A percentile compares a stretch with the other conserved stretches of the same genome.
Conservation (phyloP, 2,329 filamentous ascomycete species). For the Thelonectria rubi region DNA sequence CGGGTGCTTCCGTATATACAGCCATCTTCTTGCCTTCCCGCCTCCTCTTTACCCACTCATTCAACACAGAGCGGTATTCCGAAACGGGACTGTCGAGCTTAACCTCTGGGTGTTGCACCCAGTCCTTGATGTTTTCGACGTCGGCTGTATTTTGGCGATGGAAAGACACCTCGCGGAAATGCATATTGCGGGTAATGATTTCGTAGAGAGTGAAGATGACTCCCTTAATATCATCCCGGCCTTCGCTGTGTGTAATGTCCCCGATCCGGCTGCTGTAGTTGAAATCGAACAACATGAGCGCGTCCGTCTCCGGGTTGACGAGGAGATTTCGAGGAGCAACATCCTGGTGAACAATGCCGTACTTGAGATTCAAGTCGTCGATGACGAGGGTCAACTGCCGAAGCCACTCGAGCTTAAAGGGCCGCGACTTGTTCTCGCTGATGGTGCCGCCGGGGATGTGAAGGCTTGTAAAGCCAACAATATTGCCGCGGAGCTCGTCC, state of each 20-base stretch:
- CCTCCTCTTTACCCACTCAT: neutral
- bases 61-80: neutral
- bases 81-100: neutral
- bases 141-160: neutral
- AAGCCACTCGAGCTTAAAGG: too few species aligned
- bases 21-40: neutral
- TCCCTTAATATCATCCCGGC: conserved; percentile 45
- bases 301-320: conserved; percentile 44
- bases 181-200: conserved; percentile 45
- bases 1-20: neutral
- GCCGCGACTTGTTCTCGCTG: neutral
- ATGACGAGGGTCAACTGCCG: too few species aligned
- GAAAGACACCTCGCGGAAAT: neutral
- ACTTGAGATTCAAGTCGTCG: conserved; percentile 45
- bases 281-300: conserved; percentile 50
- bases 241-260: conserved; percentile 15
- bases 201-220: conserved; percentile 49
- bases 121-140: neutral
- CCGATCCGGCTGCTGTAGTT: conserved; percentile 39
- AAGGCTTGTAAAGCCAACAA: conserved; percentile 43
- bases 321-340: conserved; percentile 50
- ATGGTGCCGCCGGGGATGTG: neutral
- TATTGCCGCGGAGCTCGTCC: conserved; percentile 40
- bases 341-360: conserved; percentile 52
- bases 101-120: neutral